A percentile compares a stretch with the other conserved stretches of the same genome.
Conservation (phyloP, 2,329 filamentous ascomycete species). For the Claviceps sp. region DNA sequence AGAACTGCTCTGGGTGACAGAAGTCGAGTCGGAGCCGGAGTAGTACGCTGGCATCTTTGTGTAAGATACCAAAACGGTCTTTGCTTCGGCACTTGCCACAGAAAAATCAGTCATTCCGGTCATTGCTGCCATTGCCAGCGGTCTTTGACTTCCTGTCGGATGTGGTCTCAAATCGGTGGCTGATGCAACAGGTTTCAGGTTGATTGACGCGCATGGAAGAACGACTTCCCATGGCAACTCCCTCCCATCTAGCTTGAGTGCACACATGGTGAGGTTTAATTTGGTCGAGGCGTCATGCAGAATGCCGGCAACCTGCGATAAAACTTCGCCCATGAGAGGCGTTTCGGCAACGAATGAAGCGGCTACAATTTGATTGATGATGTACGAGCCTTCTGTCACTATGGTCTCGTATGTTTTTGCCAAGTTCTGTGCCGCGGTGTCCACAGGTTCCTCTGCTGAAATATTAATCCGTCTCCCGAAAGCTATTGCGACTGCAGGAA, state of each 20-base stretch:
- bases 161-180: constrained; percentile 3
- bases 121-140: neutral
- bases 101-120: constrained; percentile 1
- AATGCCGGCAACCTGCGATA: constrained; percentile 12
- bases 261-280: constrained; percentile 10
- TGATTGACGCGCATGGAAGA: constrained; percentile 8
- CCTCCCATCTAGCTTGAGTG: constrained; percentile 6
- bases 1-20: neutral
- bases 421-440: constrained; percentile 1
- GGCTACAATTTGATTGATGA: constrained; percentile 12
- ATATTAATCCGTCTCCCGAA: constrained; percentile 7
- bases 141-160: neutral
- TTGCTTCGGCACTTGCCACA: neutral
- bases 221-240: constrained; percentile 7
- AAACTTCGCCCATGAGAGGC: constrained; percentile 7
- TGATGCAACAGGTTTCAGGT: neutral
- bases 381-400: constrained; percentile 8
- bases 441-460: neutral
- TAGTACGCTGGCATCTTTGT: neutral
- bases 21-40: too few species aligned
- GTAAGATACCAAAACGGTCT: neutral
- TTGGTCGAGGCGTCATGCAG: constrained; percentile 9
- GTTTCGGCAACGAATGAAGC: constrained; percentile 1
- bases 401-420: constrained; percentile 7
- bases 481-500: constrained; percentile 11